These are phyloP conservation scores for Yamadazyma diddensiae DNA, from an alignment of 1,139 yeast species.

Conservation along the genomic window DNA sequence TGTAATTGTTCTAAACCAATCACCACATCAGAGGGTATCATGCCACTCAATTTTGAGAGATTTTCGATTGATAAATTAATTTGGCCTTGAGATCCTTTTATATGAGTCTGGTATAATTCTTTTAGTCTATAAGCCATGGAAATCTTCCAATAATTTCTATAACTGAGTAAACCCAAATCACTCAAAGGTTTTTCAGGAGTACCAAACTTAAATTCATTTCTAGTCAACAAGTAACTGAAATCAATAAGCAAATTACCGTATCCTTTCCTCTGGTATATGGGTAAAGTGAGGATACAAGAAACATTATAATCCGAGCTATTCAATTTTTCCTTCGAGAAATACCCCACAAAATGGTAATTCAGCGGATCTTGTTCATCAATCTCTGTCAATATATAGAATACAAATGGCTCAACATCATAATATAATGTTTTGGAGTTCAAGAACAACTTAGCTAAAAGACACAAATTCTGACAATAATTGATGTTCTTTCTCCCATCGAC, in stretches of 20 bases:
- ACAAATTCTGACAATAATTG: slow-evolving; percentile 81
- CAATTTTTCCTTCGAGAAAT: slow-evolving; percentile 85
- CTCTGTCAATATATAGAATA: slow-evolving; percentile 81
- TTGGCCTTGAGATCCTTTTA: slow-evolving; percentile 9
- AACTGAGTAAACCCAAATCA: slow-evolving; percentile 80
- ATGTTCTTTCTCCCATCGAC: slow-evolving; percentile 87
- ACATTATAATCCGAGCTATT: slow-evolving; percentile 76
- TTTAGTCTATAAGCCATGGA: slow-evolving; percentile 49
- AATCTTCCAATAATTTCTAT: slow-evolving; percentile 82
- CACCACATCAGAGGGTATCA: slow-evolving; percentile 83
- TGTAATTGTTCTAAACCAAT: slow-evolving; percentile 80
- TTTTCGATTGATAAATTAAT: slow-evolving; percentile 50
- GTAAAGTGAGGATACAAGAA: slow-evolving; percentile 86
- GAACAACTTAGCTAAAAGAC: slow-evolving; percentile 84
- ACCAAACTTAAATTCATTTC: slow-evolving; percentile 75
- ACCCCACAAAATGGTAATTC: slow-evolving; percentile 83
- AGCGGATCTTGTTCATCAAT: slow-evolving; percentile 45
- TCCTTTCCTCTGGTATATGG: slow-evolving; percentile 84
- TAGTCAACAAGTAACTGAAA: slow-evolving; percentile 76
- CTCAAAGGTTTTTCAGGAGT: slow-evolving; percentile 95
- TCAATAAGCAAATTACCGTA: slow-evolving; percentile 87
- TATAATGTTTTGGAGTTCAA: slow-evolving; percentile 87
- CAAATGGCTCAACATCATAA: slow-evolving; percentile 93
- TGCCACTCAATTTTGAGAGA: slow-evolving; percentile 71
- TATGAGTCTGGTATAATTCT: slow-evolving; percentile 27